These are phyloP conservation scores for Metrosideros polymorpha DNA, from an alignment of 441 rosid species.

Conservation along the genomic window DNA sequence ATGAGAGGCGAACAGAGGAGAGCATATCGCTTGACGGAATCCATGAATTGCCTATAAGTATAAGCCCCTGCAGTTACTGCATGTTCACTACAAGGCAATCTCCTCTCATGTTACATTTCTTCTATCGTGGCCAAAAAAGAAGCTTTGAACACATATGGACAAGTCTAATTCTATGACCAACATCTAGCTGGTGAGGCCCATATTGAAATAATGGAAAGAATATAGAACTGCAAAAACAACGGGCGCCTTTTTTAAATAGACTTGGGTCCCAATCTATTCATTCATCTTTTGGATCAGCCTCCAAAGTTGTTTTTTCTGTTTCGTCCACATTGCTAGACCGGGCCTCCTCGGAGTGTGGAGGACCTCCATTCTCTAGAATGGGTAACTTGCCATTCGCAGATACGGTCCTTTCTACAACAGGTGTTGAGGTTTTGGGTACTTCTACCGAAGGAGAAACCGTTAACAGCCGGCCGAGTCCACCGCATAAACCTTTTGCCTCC, in stretches of 20 bases:
- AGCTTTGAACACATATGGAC: not conserved
- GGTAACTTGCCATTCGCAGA: conserved; percentile 37
- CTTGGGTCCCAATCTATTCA: not conserved
- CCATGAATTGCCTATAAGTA: not conserved
- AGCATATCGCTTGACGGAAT: not conserved
- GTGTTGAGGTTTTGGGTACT: conserved; percentile 28
- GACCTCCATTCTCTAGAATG: conserved; percentile 29
- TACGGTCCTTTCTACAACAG: conserved; percentile 23
- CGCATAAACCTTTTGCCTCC: conserved; percentile 62
- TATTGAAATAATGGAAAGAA: not conserved
- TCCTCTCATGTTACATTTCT: not conserved
- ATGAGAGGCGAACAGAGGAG: not conserved
- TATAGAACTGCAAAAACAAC: not conserved
- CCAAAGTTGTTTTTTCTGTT: conserved; percentile 14
- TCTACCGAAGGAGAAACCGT: conserved; percentile 40
- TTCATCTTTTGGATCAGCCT: conserved; percentile 3
- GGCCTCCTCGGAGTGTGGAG: conserved; percentile 24
- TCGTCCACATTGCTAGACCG: conserved; percentile 9
- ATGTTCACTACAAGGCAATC: not conserved
- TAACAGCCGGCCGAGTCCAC: conserved; percentile 50
- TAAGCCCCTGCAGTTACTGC: not conserved
- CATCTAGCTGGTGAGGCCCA: not conserved
- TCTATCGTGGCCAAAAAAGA: not conserved
- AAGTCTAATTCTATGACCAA: not conserved
- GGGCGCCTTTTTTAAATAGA: not conserved